A percentile compares a stretch with the other conserved stretches of the same genome.
phyloP scores from a whole-genome alignment of 768 basidiomycete genomes.

The Boletellus ananas region DNA sequence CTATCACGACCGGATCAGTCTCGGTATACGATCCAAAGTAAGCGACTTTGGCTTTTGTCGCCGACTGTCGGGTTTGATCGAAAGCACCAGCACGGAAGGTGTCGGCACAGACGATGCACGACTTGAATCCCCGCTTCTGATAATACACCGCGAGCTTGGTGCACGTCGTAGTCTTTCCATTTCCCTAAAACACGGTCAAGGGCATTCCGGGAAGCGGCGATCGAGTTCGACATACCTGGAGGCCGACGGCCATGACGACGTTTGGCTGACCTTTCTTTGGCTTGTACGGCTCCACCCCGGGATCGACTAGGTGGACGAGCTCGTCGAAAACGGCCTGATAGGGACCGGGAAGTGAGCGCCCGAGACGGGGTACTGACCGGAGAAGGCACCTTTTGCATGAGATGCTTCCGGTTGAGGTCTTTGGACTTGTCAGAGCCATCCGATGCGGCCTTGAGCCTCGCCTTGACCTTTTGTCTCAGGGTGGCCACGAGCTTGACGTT shows the following conservation, averaged over 20 bases:
- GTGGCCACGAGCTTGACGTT: constrained; percentile 94
- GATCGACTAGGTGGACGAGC: constrained; percentile 91
- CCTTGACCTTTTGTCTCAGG: constrained; percentile 84
- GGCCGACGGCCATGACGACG: constrained; percentile 96
- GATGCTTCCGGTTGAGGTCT: constrained; percentile 77
- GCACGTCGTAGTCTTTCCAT: constrained; percentile 98
- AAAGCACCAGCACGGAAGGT: constrained; percentile 99
- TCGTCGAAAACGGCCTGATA: constrained; percentile 92
- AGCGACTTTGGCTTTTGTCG: constrained; percentile 97
- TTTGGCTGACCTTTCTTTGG: constrained; percentile 93
- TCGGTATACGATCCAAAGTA: constrained; percentile 99
- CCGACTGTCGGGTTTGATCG: constrained; percentile 98
- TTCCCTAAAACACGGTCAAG: constrained; percentile 56
- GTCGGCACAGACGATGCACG: constrained; percentile 96
- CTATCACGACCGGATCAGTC: constrained; percentile 94
- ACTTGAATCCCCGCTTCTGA: constrained; percentile 94
- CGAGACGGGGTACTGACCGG: not conserved
- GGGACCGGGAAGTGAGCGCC: constrained; percentile 11
- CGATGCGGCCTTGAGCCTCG: constrained; percentile 79
- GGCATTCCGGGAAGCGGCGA: not conserved
- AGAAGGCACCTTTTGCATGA: constrained; percentile 79
- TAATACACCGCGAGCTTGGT: constrained; percentile 98
- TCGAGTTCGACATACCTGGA: constrained; percentile 59
- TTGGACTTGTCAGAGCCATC: constrained; percentile 73
- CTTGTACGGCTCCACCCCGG: constrained; percentile 92